Evolutionary conservation across 495 filamentous ascomycete genomes (phyloP).

Genomic region (Filosporella fistucella): DNA sequence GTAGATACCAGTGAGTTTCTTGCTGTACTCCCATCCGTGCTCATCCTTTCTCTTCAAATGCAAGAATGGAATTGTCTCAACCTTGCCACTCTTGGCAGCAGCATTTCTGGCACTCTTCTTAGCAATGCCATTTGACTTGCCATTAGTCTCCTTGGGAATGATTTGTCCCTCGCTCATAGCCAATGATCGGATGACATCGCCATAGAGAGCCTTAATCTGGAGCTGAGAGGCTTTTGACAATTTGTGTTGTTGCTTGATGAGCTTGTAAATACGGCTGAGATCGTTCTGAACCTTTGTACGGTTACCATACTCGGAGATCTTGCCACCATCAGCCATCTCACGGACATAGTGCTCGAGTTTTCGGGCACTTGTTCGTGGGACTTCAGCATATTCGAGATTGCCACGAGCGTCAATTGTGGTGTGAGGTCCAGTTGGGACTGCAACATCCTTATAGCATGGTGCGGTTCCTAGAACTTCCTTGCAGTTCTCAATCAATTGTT

Average conservation of each 20-base stretch:
- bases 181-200: conserved; percentile 85
- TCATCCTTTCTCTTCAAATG: conserved; percentile 93
- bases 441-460: conserved; percentile 94
- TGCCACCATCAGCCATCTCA: conserved; percentile 97
- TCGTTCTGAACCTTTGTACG: conserved; percentile 97
- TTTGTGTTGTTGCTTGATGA: conserved; percentile 96
- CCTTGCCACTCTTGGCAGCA: conserved; percentile 68
- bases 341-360: conserved; percentile 98
- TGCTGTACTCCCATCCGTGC: conserved; percentile 98
- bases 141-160: conserved; percentile 75
- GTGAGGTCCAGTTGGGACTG: conserved; percentile 83
- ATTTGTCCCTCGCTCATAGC: conserved; percentile 98
- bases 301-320: conserved; percentile 98
- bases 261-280: conserved; percentile 87
- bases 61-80: conserved; percentile 96
- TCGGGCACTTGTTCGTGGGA: conserved; percentile 81
- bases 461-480: conserved; percentile 78
- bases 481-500: conserved; percentile 96
- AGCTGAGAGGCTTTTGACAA: conserved; percentile 90
- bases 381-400: conserved; percentile 84
- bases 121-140: conserved; percentile 54
- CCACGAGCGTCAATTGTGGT: conserved; percentile 87
- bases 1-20: conserved; percentile 90
- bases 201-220: conserved; percentile 91
- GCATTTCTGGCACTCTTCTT: conserved; percentile 61